phyloP scores from a whole-genome alignment of 495 filamentous ascomycete species.

The Pseudoneurospora amorphoporcata region DNA sequence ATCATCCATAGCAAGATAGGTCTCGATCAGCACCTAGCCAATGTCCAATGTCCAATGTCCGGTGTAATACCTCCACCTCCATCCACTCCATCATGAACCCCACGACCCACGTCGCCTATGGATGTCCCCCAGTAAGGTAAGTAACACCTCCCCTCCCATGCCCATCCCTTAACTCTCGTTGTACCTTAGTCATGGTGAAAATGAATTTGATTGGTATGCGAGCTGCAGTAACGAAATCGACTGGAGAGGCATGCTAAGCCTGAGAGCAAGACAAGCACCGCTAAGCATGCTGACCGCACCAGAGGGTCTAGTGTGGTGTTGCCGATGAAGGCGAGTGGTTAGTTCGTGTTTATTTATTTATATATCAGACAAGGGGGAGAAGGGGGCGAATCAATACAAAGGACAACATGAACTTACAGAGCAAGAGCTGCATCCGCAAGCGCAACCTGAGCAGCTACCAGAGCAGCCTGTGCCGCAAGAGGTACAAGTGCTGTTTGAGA shows the following conservation, averaged over 20 bases:
- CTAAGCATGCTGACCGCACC: background rate
- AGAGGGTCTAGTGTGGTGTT: background rate
- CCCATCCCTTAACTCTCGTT: background rate
- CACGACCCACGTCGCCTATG: too few species aligned
- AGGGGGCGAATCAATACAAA: too few species aligned
- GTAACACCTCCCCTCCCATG: background rate
- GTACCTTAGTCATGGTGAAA: background rate
- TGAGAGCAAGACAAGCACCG: background rate
- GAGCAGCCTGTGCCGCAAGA: background rate
- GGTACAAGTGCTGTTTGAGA: background rate
- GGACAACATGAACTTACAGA: background rate
- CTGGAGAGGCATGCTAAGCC: background rate
- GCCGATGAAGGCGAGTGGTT: background rate
- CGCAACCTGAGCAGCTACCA: background rate
- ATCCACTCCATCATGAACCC: background rate
- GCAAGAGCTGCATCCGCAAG: background rate
- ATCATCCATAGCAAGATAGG: background rate
- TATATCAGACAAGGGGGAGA: background rate
- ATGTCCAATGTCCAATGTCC: background rate
- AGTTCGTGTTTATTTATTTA: background rate
- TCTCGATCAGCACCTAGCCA: background rate
- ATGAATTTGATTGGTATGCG: accelerated
- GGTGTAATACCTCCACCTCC: background rate
- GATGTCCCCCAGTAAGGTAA: background rate
- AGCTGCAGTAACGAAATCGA: too few species aligned